These are phyloP conservation scores for Tricholoma saponaceum DNA, from an alignment of 768 basidiomycete species.

Conservation along the genomic window DNA sequence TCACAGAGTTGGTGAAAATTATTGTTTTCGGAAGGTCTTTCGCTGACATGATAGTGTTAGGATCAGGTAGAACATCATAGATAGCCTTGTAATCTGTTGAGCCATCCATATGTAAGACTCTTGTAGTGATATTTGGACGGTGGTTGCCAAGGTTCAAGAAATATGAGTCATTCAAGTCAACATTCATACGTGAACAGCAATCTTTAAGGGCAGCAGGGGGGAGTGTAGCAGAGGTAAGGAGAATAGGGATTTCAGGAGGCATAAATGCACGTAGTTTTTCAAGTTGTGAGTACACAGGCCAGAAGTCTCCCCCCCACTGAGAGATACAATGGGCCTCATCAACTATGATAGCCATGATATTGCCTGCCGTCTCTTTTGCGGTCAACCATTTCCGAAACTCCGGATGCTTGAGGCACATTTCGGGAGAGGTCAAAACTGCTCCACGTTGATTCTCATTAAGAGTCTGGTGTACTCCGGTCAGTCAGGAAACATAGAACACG, in stretches of 20 bases:
- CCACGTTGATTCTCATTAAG: neutral
- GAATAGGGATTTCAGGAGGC: neutral
- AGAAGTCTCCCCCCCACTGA: too few relatives aligned
- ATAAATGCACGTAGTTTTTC: neutral
- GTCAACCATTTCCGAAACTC: too few relatives aligned
- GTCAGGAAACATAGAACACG: neutral
- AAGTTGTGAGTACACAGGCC: neutral
- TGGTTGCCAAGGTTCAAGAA: neutral
- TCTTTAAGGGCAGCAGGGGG: neutral
- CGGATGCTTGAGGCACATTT: neutral
- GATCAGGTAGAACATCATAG: conserved; percentile 5
- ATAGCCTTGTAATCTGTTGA: conserved; percentile 16
- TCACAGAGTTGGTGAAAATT: conserved; percentile 20
- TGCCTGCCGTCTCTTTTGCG: too few relatives aligned
- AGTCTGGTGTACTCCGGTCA: neutral
- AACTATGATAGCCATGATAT: too few relatives aligned
- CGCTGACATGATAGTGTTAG: neutral
- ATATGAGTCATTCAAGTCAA: neutral
- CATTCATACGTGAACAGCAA: neutral
- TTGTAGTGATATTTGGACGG: neutral
- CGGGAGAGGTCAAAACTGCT: neutral
- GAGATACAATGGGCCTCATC: too few relatives aligned
- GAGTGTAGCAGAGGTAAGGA: neutral
- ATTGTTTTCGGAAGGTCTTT: conserved; percentile 18
- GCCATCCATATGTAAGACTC: neutral